Evolutionary conservation across 345 rosid genomes (phyloP).

Genomic region (Rhodamnia argentea): DNA sequence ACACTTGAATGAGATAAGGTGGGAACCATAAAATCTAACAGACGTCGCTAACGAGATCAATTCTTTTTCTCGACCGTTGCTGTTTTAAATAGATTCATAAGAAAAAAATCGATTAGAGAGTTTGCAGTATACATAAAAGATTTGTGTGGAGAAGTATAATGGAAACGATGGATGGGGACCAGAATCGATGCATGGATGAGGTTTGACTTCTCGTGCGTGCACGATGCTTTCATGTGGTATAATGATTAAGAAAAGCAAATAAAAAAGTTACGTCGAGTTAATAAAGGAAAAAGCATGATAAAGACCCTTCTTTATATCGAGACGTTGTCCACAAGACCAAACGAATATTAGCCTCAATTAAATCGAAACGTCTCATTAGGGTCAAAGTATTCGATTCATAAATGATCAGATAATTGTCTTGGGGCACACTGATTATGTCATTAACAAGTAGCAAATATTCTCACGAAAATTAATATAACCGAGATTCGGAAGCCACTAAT

Average conservation of each 20-base stretch:
- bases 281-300: not conserved
- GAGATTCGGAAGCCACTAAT: not conserved
- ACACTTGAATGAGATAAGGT: not conserved
- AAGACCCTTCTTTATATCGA: not conserved
- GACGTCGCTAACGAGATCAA: not conserved
- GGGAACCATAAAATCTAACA: not conserved
- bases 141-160: not conserved
- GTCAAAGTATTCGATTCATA: not conserved
- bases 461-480: not conserved
- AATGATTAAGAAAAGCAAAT: not conserved
- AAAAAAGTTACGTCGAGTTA: not conserved
- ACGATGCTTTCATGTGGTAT: conserved; percentile 1
- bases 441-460: not conserved
- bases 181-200: conserved; percentile 16
- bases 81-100: no score
- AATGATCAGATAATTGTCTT: not conserved
- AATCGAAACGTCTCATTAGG: not conserved
- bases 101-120: not conserved
- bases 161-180: not conserved
- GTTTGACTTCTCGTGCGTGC: conserved; percentile 30
- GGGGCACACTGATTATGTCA: not conserved
- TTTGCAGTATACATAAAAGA: not conserved
- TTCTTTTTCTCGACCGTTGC: not conserved
- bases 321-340: not conserved
- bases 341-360: not conserved